A percentile compares a stretch with the other conserved stretches of the same genome.
Evolutionary conservation across 2,329 filamentous ascomycete species (phyloP).

Genomic region (Diaporthe sp.): DNA sequence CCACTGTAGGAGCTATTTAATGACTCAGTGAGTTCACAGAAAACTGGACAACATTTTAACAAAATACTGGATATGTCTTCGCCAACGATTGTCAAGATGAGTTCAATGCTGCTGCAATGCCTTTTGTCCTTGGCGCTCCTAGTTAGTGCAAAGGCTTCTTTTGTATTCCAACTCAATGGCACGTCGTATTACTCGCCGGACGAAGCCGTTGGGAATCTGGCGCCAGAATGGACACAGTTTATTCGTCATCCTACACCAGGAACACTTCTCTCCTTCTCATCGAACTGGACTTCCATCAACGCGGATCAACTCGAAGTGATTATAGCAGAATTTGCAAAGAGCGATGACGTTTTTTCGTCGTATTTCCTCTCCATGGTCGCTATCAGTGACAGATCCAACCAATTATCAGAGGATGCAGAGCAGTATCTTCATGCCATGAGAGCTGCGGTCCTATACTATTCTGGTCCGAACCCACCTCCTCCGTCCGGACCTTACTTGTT

Average conservation of each 20-base stretch:
- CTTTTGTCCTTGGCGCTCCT: neutral
- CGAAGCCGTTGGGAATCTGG: neutral
- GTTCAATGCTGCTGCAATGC: neutral
- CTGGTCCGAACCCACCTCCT: neutral
- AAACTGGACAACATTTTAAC: neutral
- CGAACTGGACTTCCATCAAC: neutral
- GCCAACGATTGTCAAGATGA: neutral
- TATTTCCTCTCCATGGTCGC: neutral
- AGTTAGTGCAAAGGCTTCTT: neutral
- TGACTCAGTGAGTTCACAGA: neutral
- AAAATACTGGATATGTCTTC: neutral
- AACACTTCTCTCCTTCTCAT: constrained; percentile 1
- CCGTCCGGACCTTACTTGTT: constrained; percentile 2
- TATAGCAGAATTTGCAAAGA: neutral
- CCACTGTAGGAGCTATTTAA: neutral
- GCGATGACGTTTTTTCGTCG: neutral
- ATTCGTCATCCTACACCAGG: neutral
- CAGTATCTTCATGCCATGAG: neutral
- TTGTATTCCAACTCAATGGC: neutral
- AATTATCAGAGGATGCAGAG: neutral
- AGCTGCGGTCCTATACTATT: neutral
- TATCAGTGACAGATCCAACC: neutral
- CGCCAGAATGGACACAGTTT: neutral
- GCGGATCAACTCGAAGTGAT: neutral
- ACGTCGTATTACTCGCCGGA: neutral